Evolutionary conservation across 441 rosid species (phyloP), one percentile per base, ranked within the genome.

Genomic region (Adansonia madagascariensis): DNA sequence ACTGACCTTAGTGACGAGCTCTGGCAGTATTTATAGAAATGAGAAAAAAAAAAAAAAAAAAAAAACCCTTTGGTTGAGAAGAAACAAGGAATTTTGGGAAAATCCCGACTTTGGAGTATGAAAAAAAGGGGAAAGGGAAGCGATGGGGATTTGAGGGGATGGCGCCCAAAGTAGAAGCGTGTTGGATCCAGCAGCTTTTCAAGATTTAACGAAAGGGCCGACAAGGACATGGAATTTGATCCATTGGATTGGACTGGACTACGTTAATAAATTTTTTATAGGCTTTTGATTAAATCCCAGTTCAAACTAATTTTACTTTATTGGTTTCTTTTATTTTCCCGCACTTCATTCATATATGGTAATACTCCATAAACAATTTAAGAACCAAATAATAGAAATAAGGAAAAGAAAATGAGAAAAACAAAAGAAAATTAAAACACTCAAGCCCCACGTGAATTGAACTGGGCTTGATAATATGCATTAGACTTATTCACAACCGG

Each of bases 1-100:
- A 71, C 63, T 53, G 63, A 61, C 66, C 66, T 27, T 17, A 61
- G 43, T 14, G 43, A 27, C 31, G 43, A 61, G 66, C 43, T 27
- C 43, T 5, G 43, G 3, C 6, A 61, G 12, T 61, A 8, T 27
- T 12, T 12, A 27, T 12, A 27, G 1, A 61, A 31, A 8, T 27
- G 44, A 61, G 18, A 2, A 27, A 31, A 31, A 31, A 31, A 4
- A 35, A 31, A 31, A 31, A 31, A 4, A 35, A 35, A 35, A 35
- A 35, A 35, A 61, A 61, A 11, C 17, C 65, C 17, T 27, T 61
- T 14, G 41, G 43, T 61, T 27, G 44, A 57, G 31, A 61, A 61
- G 43, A 61, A 61, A 8, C 9, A 27, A 61, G 15, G 60, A 17
- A 1, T 2, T 27, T 2, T 4, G 66, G 18, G 41, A 14, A 14